phyloP scores from a whole-genome alignment of 805 yeast genomes.

The Monosporozyma siamensis region DNA sequence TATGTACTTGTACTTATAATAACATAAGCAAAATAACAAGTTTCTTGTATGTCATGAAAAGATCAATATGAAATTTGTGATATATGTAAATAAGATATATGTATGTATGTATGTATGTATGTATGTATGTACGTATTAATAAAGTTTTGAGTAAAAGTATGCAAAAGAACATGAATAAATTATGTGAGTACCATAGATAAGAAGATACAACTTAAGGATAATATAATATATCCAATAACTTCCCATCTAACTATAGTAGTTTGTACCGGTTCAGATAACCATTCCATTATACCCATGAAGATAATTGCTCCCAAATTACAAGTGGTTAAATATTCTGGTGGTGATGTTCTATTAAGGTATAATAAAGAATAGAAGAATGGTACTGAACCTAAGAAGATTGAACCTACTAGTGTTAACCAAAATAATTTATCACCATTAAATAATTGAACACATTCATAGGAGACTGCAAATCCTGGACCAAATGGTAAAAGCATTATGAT shows the following conservation, averaged over 20 bases:
- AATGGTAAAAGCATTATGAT: constrained; percentile 18
- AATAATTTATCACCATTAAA: constrained; percentile 12
- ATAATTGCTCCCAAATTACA: constrained; percentile 22
- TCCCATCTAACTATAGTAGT: constrained; percentile 26
- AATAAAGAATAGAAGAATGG: constrained; percentile 18
- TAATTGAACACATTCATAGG: constrained; percentile 7
- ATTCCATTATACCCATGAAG: constrained; percentile 24
- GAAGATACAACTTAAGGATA: constrained; percentile 14
- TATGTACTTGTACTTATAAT: constrained; percentile 1
- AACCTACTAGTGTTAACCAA: constrained; percentile 12
- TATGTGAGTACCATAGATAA: constrained; percentile 2
- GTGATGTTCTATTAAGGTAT: constrained; percentile 16
- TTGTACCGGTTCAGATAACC: constrained; percentile 22
- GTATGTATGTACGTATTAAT: too few species aligned
- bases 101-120: too few species aligned
- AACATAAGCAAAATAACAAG: constrained; percentile 1
- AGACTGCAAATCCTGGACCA: constrained; percentile 8
- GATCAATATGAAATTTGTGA: too few species aligned
- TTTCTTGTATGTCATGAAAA: background rate
- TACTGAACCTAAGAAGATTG: constrained; percentile 19
- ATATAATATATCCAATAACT: constrained; percentile 23
- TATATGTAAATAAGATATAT: too few species aligned
- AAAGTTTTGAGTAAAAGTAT: background rate
- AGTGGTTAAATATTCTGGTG: constrained; percentile 23
- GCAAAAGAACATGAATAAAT: background rate